These are phyloP conservation scores for Macrolepiota dolichaula DNA, from an alignment of 768 basidiomycete genomes.

Conservation along the genomic window DNA sequence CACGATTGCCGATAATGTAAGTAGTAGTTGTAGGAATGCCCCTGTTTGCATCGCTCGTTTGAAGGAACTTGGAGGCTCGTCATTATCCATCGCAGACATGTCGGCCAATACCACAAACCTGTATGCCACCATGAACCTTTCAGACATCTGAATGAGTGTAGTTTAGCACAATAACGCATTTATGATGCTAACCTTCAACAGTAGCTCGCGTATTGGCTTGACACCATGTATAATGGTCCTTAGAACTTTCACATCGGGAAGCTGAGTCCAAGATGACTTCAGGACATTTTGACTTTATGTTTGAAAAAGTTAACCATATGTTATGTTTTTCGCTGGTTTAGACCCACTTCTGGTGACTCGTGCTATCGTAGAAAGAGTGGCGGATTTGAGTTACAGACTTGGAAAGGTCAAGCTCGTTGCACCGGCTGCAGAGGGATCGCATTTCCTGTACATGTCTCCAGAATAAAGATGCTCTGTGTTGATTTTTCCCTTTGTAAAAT, in stretches of 20 bases:
- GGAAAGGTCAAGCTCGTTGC: constrained; percentile 28
- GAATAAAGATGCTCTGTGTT: constrained; percentile 66
- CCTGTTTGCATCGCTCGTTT: constrained; percentile 64
- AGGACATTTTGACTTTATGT: constrained; percentile 43
- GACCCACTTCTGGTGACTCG: constrained; percentile 33
- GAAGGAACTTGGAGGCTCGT: constrained; percentile 44
- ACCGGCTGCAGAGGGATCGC: constrained; percentile 44
- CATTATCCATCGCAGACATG: not conserved
- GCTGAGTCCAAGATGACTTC: constrained; percentile 64
- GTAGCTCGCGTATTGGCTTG: not conserved
- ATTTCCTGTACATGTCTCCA: constrained; percentile 67
- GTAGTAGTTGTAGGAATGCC: constrained; percentile 67
- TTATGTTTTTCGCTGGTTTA: too few relatives aligned
- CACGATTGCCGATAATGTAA: constrained; percentile 58
- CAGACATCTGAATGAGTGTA: constrained; percentile 19
- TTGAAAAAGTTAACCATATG: not conserved
- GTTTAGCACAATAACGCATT: not conserved
- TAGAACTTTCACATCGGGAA: constrained; percentile 36
- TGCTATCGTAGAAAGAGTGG: constrained; percentile 47
- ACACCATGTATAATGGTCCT: constrained; percentile 33
- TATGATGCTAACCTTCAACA: not conserved
- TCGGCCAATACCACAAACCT: constrained; percentile 35
- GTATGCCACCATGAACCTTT: constrained; percentile 40
- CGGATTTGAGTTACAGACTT: constrained; percentile 37
- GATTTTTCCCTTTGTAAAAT: constrained; percentile 80